Conservation (phyloP, 2,329 filamentous ascomycete species). For the Botryotinia narcissicola region DNA sequence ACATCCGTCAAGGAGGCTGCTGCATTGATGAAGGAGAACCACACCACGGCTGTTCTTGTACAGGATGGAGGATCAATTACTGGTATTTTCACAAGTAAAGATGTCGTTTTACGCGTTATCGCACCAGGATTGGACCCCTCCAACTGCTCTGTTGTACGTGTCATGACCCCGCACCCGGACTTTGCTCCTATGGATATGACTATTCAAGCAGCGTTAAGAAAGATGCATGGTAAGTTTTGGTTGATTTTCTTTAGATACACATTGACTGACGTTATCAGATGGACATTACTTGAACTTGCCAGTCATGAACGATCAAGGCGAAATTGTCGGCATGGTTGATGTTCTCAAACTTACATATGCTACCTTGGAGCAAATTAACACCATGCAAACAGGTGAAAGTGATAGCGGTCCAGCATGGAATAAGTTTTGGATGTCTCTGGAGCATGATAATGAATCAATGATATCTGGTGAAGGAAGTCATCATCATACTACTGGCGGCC, state of each 20-base stretch:
- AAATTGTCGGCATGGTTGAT: slow-evolving; percentile 99
- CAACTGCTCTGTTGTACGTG: slow-evolving; percentile 95
- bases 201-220: slow-evolving; percentile 94
- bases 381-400: slow-evolving; percentile 81
- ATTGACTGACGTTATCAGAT: slow-evolving; percentile 54
- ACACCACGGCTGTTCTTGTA: slow-evolving; percentile 92
- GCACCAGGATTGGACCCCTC: slow-evolving; percentile 90
- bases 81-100: slow-evolving; percentile 99
- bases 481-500: slow-evolving; percentile 62
- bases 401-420: slow-evolving; percentile 94
- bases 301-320: slow-evolving; percentile 95
- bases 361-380: slow-evolving; percentile 95
- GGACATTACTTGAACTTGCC: slow-evolving; percentile 97
- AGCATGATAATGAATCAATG: slow-evolving; percentile 87
- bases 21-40: slow-evolving; percentile 96
- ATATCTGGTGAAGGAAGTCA: slow-evolving; percentile 87
- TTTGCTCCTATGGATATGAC: slow-evolving; percentile 99
- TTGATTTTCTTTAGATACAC: not conserved
- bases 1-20: slow-evolving; percentile 97
- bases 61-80: slow-evolving; percentile 97
- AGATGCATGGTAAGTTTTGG: slow-evolving; percentile 86
- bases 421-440: slow-evolving; percentile 97
- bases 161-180: slow-evolving; percentile 98
- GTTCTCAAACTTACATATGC: slow-evolving; percentile 98
- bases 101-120: slow-evolving; percentile 96